phyloP scores from a whole-genome alignment of 768 basidiomycete species.

The Xerocomellus amylosporus region DNA sequence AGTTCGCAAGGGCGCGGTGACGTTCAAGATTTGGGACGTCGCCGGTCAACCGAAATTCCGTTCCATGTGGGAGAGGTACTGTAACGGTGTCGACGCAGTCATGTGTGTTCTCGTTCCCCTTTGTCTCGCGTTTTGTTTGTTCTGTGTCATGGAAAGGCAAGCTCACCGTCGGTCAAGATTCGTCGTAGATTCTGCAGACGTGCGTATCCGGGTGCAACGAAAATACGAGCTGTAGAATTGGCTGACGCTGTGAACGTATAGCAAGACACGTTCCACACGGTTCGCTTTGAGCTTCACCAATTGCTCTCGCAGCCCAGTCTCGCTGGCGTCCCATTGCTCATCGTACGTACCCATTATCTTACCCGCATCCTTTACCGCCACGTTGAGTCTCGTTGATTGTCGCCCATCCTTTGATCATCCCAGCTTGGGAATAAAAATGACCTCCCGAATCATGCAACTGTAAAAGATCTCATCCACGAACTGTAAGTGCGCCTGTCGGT shows the following conservation, averaged over 20 bases:
- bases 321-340: slow-evolving; percentile 72
- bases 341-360: slow-evolving; percentile 48
- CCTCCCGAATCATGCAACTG: slow-evolving; percentile 66
- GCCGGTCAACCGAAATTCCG: slow-evolving; percentile 94
- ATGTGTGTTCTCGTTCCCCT: slow-evolving; percentile 51
- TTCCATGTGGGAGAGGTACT: slow-evolving; percentile 95
- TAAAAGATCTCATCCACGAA: slow-evolving; percentile 79
- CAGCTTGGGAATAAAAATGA: slow-evolving; percentile 95
- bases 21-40: slow-evolving; percentile 94
- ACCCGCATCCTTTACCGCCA: neutral
- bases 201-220: slow-evolving; percentile 38
- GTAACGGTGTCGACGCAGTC: slow-evolving; percentile 88
- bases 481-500: slow-evolving; percentile 45
- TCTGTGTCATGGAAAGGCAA: slow-evolving; percentile 1
- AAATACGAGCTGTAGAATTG: neutral
- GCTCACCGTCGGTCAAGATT: slow-evolving; percentile 52
- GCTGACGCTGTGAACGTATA: slow-evolving; percentile 29
- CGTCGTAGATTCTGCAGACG: slow-evolving; percentile 90
- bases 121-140: neutral
- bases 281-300: slow-evolving; percentile 81
- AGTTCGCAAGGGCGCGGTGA: slow-evolving; percentile 85
- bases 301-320: slow-evolving; percentile 66
- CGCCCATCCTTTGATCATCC: neutral
- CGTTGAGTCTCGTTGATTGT: neutral
- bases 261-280: slow-evolving; percentile 80